These are phyloP conservation scores for Phellinidium pouzarii DNA, from an alignment of 1,284 basidiomycete species.

Conservation along the genomic window DNA sequence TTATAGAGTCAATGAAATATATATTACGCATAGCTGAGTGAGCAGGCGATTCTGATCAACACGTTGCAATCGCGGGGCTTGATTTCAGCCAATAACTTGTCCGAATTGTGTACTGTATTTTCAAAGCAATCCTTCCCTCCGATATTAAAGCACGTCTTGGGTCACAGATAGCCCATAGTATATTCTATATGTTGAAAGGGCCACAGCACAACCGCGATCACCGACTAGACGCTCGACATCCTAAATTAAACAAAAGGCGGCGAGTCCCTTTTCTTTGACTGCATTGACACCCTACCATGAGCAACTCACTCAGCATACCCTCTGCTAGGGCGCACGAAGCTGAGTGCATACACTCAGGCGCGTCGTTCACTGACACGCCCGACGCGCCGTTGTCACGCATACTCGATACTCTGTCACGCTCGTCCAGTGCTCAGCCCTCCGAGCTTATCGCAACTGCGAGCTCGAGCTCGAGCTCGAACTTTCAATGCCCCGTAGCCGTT, in stretches of 20 bases:
- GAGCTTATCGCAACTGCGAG: too few species aligned
- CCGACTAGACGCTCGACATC: slow-evolving; percentile 1
- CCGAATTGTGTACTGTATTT: too few species aligned
- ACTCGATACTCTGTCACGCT: neutral
- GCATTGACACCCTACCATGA: neutral
- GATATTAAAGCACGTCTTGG: too few species aligned
- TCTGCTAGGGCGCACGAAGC: neutral
- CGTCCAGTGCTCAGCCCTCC: neutral
- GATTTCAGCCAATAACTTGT: neutral
- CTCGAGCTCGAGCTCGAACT: neutral
- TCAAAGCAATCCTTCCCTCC: too few species aligned
- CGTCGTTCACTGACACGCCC: neutral
- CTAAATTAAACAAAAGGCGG: neutral
- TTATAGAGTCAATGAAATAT: too few species aligned
- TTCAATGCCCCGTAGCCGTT: neutral
- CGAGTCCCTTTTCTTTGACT: neutral
- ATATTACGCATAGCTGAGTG: too few species aligned
- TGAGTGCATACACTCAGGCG: neutral
- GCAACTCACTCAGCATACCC: neutral
- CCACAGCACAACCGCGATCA: too few species aligned
- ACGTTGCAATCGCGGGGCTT: neutral
- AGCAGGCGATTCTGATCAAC: too few species aligned
- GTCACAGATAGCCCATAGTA: too few species aligned
- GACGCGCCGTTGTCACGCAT: neutral
- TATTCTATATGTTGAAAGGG: too few species aligned